phyloP scores from a whole-genome alignment of 2,329 filamentous ascomycete species.

The Neoscytalidium dimidiatum region DNA sequence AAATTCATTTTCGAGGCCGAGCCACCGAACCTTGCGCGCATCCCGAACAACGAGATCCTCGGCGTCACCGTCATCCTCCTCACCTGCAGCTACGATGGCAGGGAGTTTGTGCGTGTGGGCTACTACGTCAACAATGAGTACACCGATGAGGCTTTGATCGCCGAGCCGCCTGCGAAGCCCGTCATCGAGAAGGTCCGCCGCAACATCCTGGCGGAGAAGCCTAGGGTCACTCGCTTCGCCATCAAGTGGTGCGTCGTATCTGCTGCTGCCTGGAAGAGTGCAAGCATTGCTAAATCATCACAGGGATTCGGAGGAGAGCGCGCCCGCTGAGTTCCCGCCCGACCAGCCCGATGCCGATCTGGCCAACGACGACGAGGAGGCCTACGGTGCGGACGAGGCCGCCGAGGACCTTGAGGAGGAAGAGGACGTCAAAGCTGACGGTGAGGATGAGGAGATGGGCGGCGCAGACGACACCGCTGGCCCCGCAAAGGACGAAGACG shows the following conservation, averaged over 20 bases:
- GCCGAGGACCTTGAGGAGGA: slow-evolving; percentile 67
- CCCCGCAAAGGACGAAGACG: slow-evolving; percentile 58
- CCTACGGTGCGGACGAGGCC: slow-evolving; percentile 86
- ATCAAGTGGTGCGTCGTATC: slow-evolving; percentile 85
- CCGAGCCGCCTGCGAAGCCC: slow-evolving; percentile 88
- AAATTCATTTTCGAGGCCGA: slow-evolving; percentile 98
- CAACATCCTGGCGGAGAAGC: slow-evolving; percentile 95
- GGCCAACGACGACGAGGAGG: slow-evolving; percentile 75
- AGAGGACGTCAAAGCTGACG: slow-evolving; percentile 43
- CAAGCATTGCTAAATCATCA: neutral
- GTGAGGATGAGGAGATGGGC: slow-evolving; percentile 75
- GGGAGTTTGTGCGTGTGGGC: slow-evolving; percentile 96
- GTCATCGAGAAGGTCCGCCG: slow-evolving; percentile 88
- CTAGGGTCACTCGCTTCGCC: slow-evolving; percentile 92
- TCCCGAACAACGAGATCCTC: slow-evolving; percentile 92
- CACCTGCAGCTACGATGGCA: slow-evolving; percentile 92
- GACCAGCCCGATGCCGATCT: slow-evolving; percentile 96
- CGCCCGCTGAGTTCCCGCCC: slow-evolving; percentile 92
- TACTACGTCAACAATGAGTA: slow-evolving; percentile 99
- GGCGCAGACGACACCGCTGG: slow-evolving; percentile 61
- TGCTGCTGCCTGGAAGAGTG: neutral
- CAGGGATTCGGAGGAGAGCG: slow-evolving; percentile 97
- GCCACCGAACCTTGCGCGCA: slow-evolving; percentile 83
- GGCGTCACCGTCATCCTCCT: slow-evolving; percentile 96
- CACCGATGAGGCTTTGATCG: slow-evolving; percentile 83